Base-by-base conservation (phyloP, 345 rosid genomes). In the Arabidopsis suecica region DNA sequence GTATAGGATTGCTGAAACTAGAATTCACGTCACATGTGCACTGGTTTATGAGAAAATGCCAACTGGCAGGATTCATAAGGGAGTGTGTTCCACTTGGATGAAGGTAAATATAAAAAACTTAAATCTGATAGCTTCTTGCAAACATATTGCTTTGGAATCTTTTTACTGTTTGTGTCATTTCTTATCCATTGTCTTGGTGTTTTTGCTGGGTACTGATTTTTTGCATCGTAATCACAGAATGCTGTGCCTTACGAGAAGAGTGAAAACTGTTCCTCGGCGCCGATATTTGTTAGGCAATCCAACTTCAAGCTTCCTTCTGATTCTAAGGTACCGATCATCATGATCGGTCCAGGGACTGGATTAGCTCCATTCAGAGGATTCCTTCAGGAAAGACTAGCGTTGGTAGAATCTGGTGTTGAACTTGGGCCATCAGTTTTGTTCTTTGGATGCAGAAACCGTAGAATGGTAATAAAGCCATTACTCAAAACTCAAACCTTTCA, bases 301-400 rank as follows among this genome's bases (percentile, higher is more conserved):
- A 91, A 89, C 83, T 96, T 96, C 79, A 96, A 84, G 83, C 96
- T 96, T 79, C 97, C 98, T 56, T 51, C 81, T 7, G 93, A 93
- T 79, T 51, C 87, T 66, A 85, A 84, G 51, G 89, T 91, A 56
- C 98, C 98, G 32, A 77, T 96, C 67, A 83, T 96, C 70, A 93
- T 96, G 97, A 83, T 96, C 79, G 99, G 97, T 77, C 97, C 99
- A 62, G 97, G 97, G 53, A 91, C 97, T 62, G 99, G 99, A 33
- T 83, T 91, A 78, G 98, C 99, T 83, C 99, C 98, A 56, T 96
- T 96, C 81, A 86, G 99, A 81, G 99, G 98, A 51, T 96, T 96
- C 83, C 89, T 93, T 74, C 99, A 93, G 90, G 99, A 91, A 85
- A 87, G 98, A 62, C 83, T 86, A 42, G 91, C 91, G 12, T 68